Evolutionary conservation across 202 grass and related monocot genomes (phyloP), one percentile per base, ranked within the genome.

Genomic region (Sporobolus alterniflorus): DNA sequence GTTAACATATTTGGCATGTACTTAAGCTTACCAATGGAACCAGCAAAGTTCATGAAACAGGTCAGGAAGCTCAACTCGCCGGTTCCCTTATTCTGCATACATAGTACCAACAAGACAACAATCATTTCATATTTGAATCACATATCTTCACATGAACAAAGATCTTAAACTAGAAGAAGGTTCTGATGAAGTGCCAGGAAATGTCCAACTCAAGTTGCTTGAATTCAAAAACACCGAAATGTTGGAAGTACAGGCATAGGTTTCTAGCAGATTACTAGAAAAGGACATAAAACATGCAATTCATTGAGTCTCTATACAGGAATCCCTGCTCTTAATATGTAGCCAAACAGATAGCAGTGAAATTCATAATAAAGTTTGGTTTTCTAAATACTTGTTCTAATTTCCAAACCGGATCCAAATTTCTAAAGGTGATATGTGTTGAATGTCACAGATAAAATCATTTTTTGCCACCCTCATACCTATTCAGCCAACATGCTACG

Each of bases 41-140:
- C 95, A 90, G 77, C 88, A 68, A 90, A 95, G 68, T 98, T 98
- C 95, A 98, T 95, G 41, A 98, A 84, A 77, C 86, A 98, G 54
- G 95, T 98, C 67, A 98, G 84, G 75, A 93, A 95, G 77, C 92
- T 95, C 26, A 98, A 73, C 78, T 95, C 89, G 57, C 92, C 95
- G 61, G 95, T 98, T 69, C 88, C 90, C 79, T 98, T 98, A 76
- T 95, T 95, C 95, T 98, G 92, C 75, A 93, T 42, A 89, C 75
- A 93, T 42, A 89, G 76, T 78, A 86, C 9, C 9, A 69, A 74
- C 76, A 51, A 46, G 59, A 4, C 16, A 75, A 84, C 76, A 36
- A 24, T 43, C 49, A 76, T 46, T 56, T 70, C 62, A 79, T 28
- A 87, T 74, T 76, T 20, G 28, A 69, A 87, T 26, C 20, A 89